Evolutionary conservation across 306 rosid species (phyloP), one percentile per base, ranked within the genome.

Genomic region (Quercus agrifolia): DNA sequence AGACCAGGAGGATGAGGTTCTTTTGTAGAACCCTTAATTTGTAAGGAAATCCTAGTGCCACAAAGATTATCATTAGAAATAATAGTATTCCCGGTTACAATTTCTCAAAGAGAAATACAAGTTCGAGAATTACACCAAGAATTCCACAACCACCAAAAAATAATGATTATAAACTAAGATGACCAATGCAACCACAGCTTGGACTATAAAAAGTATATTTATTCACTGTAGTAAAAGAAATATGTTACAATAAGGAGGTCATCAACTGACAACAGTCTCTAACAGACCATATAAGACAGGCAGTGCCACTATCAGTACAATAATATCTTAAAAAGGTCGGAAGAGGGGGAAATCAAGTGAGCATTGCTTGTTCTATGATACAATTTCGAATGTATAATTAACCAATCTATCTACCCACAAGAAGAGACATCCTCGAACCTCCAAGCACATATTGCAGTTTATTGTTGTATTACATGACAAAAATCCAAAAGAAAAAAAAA

Each of bases 311-410:
- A 33, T 33, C 6, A 5, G 2, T 63, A 28, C 41, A 63, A 31
- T 3, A 31, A 44, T 46, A 46, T 46, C 25, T 49, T 46, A 1
- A 6, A 27, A 59, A 70, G 28, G 61, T 71, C 25, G 52, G 9
- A 33, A 33, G 4, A 7, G 10, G n/a, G 71, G 8, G 33, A 33
- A 31, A 35, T 35, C 52, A 67, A 75, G 75, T 54, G 57, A 54
- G 20, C 80, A 78, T 51, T 78, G 80, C 55, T 27, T 52, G 66
- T 55, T 79, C 54, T n/a, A 55, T 72, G 21, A 62, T 64, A 70
- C 74, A 62, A 63, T 30, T 59, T 57, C 79, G 57, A 35, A 35
- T 10, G 12, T 74, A 10, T 70, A 20, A 21, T 44, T 1, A 71
- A 71, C 82, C 18, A 9, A 49, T 63, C 41, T 74, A 21, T 49